Conservation (phyloP, 139 green algal genomes). For the Haematococcus sp. region DNA sequence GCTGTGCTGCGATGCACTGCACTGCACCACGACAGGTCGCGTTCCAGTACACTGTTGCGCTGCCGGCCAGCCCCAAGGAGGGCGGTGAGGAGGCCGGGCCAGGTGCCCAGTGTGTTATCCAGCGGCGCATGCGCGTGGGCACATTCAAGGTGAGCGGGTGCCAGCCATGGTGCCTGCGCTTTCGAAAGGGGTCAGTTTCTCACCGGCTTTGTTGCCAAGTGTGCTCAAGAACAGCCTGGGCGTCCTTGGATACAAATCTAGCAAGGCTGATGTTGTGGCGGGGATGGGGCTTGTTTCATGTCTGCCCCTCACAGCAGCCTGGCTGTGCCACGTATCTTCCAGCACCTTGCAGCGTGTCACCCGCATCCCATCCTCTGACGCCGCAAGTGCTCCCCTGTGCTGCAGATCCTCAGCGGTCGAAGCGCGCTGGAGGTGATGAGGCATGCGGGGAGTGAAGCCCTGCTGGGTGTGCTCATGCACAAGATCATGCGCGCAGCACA, state of each 20-base stretch:
- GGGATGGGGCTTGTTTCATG: too few species aligned
- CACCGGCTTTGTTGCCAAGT: too few species aligned
- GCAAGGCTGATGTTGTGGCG: too few species aligned
- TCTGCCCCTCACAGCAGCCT: too few species aligned
- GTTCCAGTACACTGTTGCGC: slow-evolving; percentile 71
- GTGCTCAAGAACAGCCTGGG: too few species aligned
- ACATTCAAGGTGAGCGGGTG: slow-evolving; percentile 45
- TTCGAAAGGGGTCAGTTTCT: too few species aligned
- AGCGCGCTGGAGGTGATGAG: slow-evolving; percentile 57
- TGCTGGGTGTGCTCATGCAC: slow-evolving; percentile 71
- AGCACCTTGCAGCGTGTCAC: too few species aligned
- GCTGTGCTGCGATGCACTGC: background rate
- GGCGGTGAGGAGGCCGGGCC: background rate
- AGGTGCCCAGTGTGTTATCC: slow-evolving; percentile 29
- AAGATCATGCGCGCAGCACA: slow-evolving; percentile 59
- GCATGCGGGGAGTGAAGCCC: slow-evolving; percentile 52
- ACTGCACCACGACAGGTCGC: slow-evolving; percentile 54
- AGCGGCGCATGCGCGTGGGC: slow-evolving; percentile 55
- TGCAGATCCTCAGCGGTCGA: background rate
- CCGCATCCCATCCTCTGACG: too few species aligned
- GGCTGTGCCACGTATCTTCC: too few species aligned
- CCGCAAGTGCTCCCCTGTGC: too few species aligned
- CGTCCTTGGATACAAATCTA: too few species aligned
- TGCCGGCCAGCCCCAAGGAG: slow-evolving; percentile 8
- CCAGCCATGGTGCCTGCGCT: too few species aligned